A percentile compares a stretch with the other conserved stretches of the same genome.
phyloP scores from a whole-genome alignment of 2,329 filamentous ascomycete genomes.

The Byssothecium circinans region DNA sequence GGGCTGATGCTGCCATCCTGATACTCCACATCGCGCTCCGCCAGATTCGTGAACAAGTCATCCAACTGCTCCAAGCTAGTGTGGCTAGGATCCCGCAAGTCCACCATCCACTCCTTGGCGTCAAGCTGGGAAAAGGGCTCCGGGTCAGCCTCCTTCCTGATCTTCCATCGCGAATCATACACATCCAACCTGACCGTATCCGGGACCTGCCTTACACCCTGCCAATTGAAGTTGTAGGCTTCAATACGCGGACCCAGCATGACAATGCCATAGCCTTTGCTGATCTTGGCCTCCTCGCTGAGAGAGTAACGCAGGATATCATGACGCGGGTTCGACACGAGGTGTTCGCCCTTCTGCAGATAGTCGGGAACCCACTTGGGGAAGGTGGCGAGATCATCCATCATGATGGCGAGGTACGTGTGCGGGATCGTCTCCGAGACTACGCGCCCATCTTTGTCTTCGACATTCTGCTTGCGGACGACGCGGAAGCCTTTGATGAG shows the following conservation, averaged over 20 bases:
- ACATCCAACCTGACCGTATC: neutral
- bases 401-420: slow-evolving; percentile 26
- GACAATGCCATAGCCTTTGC: slow-evolving; percentile 22
- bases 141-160: neutral
- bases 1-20: neutral
- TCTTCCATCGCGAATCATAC: neutral
- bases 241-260: slow-evolving; percentile 29
- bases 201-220: neutral
- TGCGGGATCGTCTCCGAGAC: slow-evolving; percentile 5
- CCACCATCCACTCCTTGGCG: neutral
- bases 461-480: neutral
- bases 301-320: slow-evolving; percentile 26
- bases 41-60: neutral
- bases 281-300: slow-evolving; percentile 15
- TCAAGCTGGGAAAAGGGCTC: neutral
- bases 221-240: slow-evolving; percentile 21
- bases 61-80: neutral
- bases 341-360: neutral
- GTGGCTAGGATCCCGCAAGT: neutral
- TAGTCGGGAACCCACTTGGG: slow-evolving; percentile 8
- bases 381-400: slow-evolving; percentile 24
- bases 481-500: slow-evolving; percentile 19
- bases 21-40: neutral
- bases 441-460: neutral
- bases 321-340: slow-evolving; percentile 17